phyloP scores from a whole-genome alignment of 192 early-diverging fungal species.

The Entophlyctis helioformis region DNA sequence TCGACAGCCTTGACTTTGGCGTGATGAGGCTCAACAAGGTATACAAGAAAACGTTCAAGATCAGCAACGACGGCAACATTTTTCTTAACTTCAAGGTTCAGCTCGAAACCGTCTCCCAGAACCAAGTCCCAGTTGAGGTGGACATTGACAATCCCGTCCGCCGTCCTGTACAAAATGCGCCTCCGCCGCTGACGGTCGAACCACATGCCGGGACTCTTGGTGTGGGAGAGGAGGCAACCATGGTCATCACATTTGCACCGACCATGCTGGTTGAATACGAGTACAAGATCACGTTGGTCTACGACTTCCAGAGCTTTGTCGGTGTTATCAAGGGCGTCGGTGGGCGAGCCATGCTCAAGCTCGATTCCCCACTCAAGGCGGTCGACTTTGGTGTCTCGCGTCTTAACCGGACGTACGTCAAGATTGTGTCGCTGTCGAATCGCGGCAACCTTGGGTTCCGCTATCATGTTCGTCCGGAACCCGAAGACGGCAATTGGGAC shows the following conservation, averaged over 20 bases:
- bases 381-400: constrained; percentile 49
- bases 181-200: constrained; percentile 7
- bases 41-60: constrained; percentile 29
- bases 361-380: constrained; percentile 26
- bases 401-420: constrained; percentile 30
- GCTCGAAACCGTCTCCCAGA: constrained; percentile 7
- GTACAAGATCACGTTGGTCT: constrained; percentile 29
- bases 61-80: constrained; percentile 49
- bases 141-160: background rate
- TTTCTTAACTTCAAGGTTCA: constrained; percentile 21
- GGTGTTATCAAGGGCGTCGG: constrained; percentile 29
- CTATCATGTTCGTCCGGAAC: constrained; percentile 41
- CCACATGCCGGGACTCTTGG: constrained; percentile 20
- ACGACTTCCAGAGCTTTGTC: constrained; percentile 33
- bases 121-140: background rate
- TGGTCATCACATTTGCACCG: constrained; percentile 33
- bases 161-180: background rate
- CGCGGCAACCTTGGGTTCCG: constrained; percentile 39
- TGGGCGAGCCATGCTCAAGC: constrained; percentile 27
- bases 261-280: constrained; percentile 31
- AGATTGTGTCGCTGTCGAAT: constrained; percentile 33
- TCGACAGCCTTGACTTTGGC: constrained; percentile 38
- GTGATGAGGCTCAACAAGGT: constrained; percentile 27
- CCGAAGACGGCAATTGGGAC: constrained; percentile 24
- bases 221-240: constrained; percentile 25